phyloP scores from a whole-genome alignment of 345 rosid genomes.

The Brassica juncea region DNA sequence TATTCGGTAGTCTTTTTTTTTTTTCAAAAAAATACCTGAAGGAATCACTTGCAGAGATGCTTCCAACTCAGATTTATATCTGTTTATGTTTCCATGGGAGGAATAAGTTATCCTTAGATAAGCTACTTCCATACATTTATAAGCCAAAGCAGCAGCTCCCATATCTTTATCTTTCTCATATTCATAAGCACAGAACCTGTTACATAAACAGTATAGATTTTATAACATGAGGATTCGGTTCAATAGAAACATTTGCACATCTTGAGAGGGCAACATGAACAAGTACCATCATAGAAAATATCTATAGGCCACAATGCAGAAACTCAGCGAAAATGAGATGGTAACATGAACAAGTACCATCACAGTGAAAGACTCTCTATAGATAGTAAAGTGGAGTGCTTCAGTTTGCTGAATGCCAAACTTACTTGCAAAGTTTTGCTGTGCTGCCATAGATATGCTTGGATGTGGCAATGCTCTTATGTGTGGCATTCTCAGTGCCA shows the following conservation, averaged over 20 bases:
- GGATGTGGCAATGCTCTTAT: constrained; percentile 48
- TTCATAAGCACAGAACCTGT: constrained; percentile 92
- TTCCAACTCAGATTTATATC: constrained; percentile 74
- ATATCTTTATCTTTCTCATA: constrained; percentile 84
- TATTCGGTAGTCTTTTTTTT: background rate
- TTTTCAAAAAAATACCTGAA: constrained; percentile 57
- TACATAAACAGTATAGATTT: constrained; percentile 14
- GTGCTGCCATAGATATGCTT: constrained; percentile 54
- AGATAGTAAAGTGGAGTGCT: constrained; percentile 10
- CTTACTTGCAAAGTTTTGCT: constrained; percentile 76
- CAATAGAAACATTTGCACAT: constrained; percentile 22
- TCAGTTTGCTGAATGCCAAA: constrained; percentile 29
- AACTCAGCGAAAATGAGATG: constrained; percentile 11
- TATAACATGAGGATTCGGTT: constrained; percentile 7
- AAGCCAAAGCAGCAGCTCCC: constrained; percentile 97
- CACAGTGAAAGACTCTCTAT: constrained; percentile 23
- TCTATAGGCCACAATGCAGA: constrained; percentile 13
- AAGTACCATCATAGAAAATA: constrained; percentile 17
- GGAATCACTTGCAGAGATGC: constrained; percentile 69
- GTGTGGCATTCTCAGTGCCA: constrained; percentile 46
- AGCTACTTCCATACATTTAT: constrained; percentile 98
- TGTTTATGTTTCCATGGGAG: constrained; percentile 57
- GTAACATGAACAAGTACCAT: constrained; percentile 32
- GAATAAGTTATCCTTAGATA: constrained; percentile 82
- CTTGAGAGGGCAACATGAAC: background rate